A percentile compares a stretch with the other conserved stretches of the same genome.
Conservation (phyloP, 257 asterid species). For the Plantago ovata region DNA sequence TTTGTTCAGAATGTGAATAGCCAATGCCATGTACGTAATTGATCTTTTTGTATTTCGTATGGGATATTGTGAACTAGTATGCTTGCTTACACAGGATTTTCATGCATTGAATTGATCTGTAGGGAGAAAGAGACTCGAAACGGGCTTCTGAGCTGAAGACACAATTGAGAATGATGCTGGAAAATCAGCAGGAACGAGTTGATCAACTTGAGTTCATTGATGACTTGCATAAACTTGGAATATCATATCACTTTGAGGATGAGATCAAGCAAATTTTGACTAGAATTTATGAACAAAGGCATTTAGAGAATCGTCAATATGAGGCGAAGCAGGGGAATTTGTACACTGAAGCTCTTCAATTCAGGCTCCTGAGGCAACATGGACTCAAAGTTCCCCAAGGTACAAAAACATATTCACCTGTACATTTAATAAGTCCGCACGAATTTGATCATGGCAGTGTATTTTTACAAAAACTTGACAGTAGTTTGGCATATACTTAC, state of each 20-base stretch:
- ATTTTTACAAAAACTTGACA: too few species aligned
- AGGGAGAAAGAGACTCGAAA: neutral
- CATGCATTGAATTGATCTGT: too few species aligned
- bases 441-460: too few species aligned
- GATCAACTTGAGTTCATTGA: conserved; percentile 17
- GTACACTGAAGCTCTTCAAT: conserved; percentile 20
- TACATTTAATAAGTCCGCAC: too few species aligned
- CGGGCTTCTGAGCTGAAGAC: conserved; percentile 17
- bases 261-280: conserved; percentile 17
- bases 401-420: too few species aligned
- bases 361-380: conserved; percentile 28
- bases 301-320: neutral
- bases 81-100: too few species aligned
- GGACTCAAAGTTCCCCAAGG: conserved; percentile 25
- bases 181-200: neutral
- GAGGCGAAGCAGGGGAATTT: neutral
- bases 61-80: too few species aligned
- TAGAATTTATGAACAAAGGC: neutral
- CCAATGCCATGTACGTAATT: too few species aligned
- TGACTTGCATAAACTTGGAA: conserved; percentile 23
- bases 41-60: too few species aligned
- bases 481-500: too few species aligned
- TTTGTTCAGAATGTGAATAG: too few species aligned
- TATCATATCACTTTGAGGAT: conserved; percentile 24
- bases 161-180: conserved; percentile 18